Evolutionary conservation across 2,329 filamentous ascomycete genomes (phyloP), one percentile per base, ranked within the genome.

Genomic region (Sodiomyces alkalinus): DNA sequence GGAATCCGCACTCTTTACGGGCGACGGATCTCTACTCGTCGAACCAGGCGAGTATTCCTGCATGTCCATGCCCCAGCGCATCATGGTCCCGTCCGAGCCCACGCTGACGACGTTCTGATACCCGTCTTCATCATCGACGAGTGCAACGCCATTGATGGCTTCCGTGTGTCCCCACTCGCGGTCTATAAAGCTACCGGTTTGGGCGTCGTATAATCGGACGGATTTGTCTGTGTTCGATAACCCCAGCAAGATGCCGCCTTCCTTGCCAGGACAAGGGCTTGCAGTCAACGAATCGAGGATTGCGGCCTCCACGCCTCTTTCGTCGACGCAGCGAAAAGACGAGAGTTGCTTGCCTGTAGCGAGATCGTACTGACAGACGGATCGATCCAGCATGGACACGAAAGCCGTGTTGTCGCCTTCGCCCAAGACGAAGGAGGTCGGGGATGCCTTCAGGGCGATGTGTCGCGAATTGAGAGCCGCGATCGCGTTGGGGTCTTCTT

Each of bases 91-190:
- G 47, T 90, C 81, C 5, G 78, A 71, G 2, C 79, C 81, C 18
- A 80, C 79, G 39, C 77, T 86, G 29, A 87, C 68, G 22, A 83
- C 55, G 34, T 63, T 66, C 29, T 67, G 65, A 16, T 58, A 54
- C 11, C 62, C 58, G 11, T 69, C 65, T 1, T 64, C 60, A 6
- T 62, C 61, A 30, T 79, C 69, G 8, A 87, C 49, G 12, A 94
- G 55, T 4, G 79, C 68, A 12, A 92, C 73, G 34, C 86, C 86
- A 28, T 81, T 92, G 38, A 98, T 83, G 7, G 86, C 80, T 46
- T 94, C 86, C 0, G 86, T 93, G 41, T 98, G 90, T 1, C 90
- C 90, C 71, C 85, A 94, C 53, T 96, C 90, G 22, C 83, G 74
- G 28, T 85, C 80, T 17, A 96, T 56, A 32, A 98, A 76, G 2